Evolutionary conservation across 495 filamentous ascomycete species (phyloP), one percentile per base, ranked within the genome.

Genomic region (Penicillium tannophilum): DNA sequence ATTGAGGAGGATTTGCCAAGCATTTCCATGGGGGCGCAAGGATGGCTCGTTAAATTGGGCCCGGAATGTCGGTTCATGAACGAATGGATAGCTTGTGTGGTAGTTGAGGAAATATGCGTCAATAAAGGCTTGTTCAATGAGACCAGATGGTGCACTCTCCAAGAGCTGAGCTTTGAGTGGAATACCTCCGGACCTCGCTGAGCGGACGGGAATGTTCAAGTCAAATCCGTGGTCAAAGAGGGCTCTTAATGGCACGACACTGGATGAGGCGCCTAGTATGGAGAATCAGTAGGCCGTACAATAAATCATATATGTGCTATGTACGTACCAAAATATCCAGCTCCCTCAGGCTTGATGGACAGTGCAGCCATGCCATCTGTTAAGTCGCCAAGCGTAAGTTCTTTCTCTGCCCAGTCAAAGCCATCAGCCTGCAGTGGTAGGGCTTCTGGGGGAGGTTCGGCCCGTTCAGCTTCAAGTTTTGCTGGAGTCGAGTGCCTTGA

Each of bases 291-390:
- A 44, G 41, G 19, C 47, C 16, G 28, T 44, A 57, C 41, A 54
- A 54, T 24, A 14, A 24, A 35, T 20, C 17, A 45, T 11, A 28
- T 36, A 3, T 36, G 1, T 36, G 17, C 4, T 17, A 24, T 14
- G 43, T 42, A 70, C 62, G 14, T 61, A 78, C 77, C 79, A 53
- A 83, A 77, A 62, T 83, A 83, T 17, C 80, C 80, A 28, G 75
- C 69, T 53, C 78, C 80, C 62, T 80, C 78, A 4, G 77, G 75
- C 35, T 76, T 77, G 23, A 79, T 77, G 1, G 80, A 78, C 44
- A 83, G 61, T n/a, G 76, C 74, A 28, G 79, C 80, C 80, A 83
- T 83, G 47, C 80, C 80, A 63, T 83, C 80, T 2, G 75, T 75
- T 39, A 82, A 54, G 59, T 79, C 75, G 24, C 76, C 73, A 17